Evolutionary conservation across 1,284 basidiomycete species (phyloP).

Genomic region (Ganoderma sinense): DNA sequence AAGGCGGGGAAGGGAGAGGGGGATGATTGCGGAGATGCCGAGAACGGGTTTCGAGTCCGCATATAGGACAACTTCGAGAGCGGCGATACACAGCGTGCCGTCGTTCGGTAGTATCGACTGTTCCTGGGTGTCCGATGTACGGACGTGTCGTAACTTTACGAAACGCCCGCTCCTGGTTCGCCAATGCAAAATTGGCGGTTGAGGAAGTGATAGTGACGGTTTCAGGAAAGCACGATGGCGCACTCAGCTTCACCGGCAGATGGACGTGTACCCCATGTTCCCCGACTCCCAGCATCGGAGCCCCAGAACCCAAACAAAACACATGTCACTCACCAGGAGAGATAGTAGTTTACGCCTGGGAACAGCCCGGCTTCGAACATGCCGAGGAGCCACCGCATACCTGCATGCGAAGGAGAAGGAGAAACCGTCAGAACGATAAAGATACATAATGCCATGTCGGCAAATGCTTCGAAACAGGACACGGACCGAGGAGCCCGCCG

Average conservation of each 20-base stretch:
- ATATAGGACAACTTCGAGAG: not conserved
- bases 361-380: slow-evolving; percentile 79
- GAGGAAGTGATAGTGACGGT: not conserved
- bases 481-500: slow-evolving; percentile 63
- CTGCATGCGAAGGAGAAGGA: slow-evolving; percentile 40
- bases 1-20: not conserved
- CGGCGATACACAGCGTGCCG: not conserved
- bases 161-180: not conserved
- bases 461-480: not conserved
- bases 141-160: not conserved
- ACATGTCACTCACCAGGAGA: slow-evolving; percentile 60
- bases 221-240: not conserved
- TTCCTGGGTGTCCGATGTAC: not conserved
- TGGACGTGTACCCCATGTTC: not conserved
- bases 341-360: slow-evolving; percentile 71
- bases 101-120: not conserved
- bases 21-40: slow-evolving; percentile 10
- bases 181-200: not conserved
- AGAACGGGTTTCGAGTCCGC: not conserved
- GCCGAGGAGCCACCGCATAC: slow-evolving; percentile 71
- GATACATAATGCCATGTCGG: not conserved
- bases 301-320: not conserved
- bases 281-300: not conserved
- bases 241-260: not conserved
- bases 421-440: slow-evolving; percentile 3